A percentile compares a stretch with the other conserved stretches of the same genome.
These are phyloP conservation scores for Licmophora abbreviata DNA, from an alignment of 108 stramenopile genomes.

Conservation along the genomic window DNA sequence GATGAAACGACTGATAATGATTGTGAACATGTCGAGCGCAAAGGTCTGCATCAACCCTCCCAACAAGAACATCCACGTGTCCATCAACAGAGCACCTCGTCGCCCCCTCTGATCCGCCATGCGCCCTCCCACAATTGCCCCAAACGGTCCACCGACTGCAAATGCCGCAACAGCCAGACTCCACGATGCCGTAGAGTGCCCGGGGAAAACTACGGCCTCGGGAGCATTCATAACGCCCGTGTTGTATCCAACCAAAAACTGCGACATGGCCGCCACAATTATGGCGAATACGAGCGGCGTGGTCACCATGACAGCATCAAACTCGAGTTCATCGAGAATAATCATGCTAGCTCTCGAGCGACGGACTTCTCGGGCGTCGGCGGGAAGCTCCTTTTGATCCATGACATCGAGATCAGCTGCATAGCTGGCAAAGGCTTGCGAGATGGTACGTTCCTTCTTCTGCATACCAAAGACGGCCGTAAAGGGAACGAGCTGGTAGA, in stretches of 20 bases:
- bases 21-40: constrained; percentile 58
- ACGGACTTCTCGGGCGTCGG: neutral
- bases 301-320: constrained; percentile 70
- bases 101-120: constrained; percentile 71
- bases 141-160: constrained; percentile 79
- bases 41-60: constrained; percentile 67
- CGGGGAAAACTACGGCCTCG: constrained; percentile 74
- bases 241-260: constrained; percentile 82
- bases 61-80: constrained; percentile 68
- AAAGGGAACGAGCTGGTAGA: constrained; percentile 78
- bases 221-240: constrained; percentile 85
- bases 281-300: constrained; percentile 80
- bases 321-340: constrained; percentile 78
- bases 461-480: constrained; percentile 78
- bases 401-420: constrained; percentile 71
- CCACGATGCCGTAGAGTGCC: constrained; percentile 67
- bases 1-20: constrained; percentile 79
- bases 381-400: constrained; percentile 12
- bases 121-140: constrained; percentile 47
- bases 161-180: constrained; percentile 76
- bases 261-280: constrained; percentile 44
- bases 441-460: constrained; percentile 47
- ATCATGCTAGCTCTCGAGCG: constrained; percentile 53
- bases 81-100: constrained; percentile 65
- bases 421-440: constrained; percentile 62